Conservation (phyloP, 352 stramenopile species). For the Pythium chondricola region DNA sequence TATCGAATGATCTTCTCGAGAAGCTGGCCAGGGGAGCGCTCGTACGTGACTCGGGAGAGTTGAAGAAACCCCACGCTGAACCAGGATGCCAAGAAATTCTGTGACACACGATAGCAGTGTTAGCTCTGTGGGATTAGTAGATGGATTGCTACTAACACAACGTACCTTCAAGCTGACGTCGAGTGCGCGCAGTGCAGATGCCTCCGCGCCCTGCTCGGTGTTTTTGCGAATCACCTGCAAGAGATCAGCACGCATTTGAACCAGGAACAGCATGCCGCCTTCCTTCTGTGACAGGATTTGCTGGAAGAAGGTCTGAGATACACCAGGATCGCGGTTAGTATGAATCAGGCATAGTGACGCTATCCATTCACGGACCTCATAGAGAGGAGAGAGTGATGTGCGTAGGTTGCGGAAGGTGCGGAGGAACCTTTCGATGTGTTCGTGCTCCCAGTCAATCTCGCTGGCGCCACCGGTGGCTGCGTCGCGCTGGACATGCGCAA, state of each 20-base stretch:
- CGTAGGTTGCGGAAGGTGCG: constrained; percentile 61
- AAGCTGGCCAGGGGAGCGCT: constrained; percentile 85
- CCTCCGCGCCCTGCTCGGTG: constrained; percentile 26
- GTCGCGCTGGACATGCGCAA: constrained; percentile 36
- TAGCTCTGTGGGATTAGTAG: background rate
- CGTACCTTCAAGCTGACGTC: constrained; percentile 67
- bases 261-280: constrained; percentile 77
- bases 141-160: background rate
- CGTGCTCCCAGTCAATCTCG: constrained; percentile 59
- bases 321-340: background rate
- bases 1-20: constrained; percentile 95
- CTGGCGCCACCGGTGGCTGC: constrained; percentile 10
- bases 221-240: constrained; percentile 61
- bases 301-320: constrained; percentile 65
- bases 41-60: constrained; percentile 91
- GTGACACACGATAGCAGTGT: too few relatives aligned
- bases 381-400: constrained; percentile 48
- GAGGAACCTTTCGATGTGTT: constrained; percentile 71
- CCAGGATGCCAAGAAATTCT: constrained; percentile 87
- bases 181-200: constrained; percentile 54
- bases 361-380: constrained; percentile 35
- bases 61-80: constrained; percentile 91
- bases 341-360: too few relatives aligned
- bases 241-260: constrained; percentile 70
- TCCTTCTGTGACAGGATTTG: constrained; percentile 78